phyloP scores from a whole-genome alignment of 2,329 filamentous ascomycete species.

The Talaromyces sp. region DNA sequence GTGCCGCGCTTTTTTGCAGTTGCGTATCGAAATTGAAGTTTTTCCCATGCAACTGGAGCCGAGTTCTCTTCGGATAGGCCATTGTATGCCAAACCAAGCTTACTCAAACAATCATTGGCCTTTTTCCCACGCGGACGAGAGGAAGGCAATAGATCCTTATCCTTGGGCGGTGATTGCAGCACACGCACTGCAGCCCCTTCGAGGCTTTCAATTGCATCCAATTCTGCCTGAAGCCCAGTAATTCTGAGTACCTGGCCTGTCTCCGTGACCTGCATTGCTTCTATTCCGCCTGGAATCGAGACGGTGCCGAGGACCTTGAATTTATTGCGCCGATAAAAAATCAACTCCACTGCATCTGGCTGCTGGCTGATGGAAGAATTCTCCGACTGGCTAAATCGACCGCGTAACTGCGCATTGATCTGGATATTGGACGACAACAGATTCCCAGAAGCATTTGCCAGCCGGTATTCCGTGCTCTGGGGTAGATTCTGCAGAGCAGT shows the following conservation, averaged over 20 bases:
- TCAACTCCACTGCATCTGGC: slow-evolving; percentile 6
- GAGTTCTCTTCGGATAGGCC: not conserved
- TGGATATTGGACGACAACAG: not conserved
- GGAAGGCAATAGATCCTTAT: not conserved
- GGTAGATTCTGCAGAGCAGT: not conserved
- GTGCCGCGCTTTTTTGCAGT: slow-evolving; percentile 11
- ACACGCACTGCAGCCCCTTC: slow-evolving; percentile 5
- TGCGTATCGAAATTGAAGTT: slow-evolving; percentile 10
- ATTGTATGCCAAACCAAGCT: not conserved
- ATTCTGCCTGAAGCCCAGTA: slow-evolving; percentile 5
- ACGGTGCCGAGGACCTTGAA: slow-evolving; percentile 10
- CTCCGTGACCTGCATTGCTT: not conserved
- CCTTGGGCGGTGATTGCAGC: slow-evolving; percentile 3
- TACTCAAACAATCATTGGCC: not conserved
- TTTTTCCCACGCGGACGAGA: not conserved
- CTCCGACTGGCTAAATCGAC: slow-evolving; percentile 4
- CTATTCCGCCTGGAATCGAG: not conserved
- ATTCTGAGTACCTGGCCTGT: not conserved
- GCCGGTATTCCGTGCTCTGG: not conserved
- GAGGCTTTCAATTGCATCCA: slow-evolving; percentile 9
- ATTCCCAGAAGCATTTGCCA: not conserved
- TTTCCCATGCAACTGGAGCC: slow-evolving; percentile 6
- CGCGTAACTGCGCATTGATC: slow-evolving; percentile 6
- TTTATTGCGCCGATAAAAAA: slow-evolving; percentile 11
- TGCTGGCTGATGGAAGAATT: not conserved